Conservation (phyloP, 352 stramenopile genomes). For the Achlya hypogyna region DNA sequence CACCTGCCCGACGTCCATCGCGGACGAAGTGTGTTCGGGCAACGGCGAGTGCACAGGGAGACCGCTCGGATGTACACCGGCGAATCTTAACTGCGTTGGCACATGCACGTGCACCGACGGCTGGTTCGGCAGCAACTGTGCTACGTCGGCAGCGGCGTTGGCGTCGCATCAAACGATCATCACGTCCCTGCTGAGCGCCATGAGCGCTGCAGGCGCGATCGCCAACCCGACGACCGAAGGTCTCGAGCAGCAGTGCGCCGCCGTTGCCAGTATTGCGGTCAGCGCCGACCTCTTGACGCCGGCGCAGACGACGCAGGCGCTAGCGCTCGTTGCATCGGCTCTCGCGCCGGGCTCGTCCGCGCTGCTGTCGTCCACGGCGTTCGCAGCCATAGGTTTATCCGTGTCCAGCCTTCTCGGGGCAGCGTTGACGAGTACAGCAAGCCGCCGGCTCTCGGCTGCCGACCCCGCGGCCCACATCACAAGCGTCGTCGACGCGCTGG, state of each 20-base stretch:
- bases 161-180: constrained; percentile 41
- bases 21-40: constrained; percentile 25
- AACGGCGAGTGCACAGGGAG: constrained; percentile 43
- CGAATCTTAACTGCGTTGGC: constrained; percentile 40
- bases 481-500: constrained; percentile 35
- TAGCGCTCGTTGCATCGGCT: constrained; percentile 30
- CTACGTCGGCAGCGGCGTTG: constrained; percentile 37
- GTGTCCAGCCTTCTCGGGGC: constrained; percentile 36
- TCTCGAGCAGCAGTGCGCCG: constrained; percentile 53
- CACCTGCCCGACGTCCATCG: neutral
- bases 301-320: constrained; percentile 33
- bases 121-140: constrained; percentile 47
- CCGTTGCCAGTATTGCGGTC: constrained; percentile 57
- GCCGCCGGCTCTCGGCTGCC: neutral
- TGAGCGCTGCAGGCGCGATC: constrained; percentile 39
- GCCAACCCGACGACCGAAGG: constrained; percentile 27
- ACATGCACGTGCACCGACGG: constrained; percentile 39
- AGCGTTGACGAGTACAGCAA: neutral
- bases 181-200: constrained; percentile 42
- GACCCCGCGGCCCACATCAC: neutral
- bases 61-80: constrained; percentile 30
- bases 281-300: constrained; percentile 45
- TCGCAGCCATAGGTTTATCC: constrained; percentile 37
- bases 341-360: constrained; percentile 42
- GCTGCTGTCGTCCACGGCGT: constrained; percentile 41